phyloP scores from a whole-genome alignment of 2,329 filamentous ascomycete genomes.

The Hymenoscyphus occultus region DNA sequence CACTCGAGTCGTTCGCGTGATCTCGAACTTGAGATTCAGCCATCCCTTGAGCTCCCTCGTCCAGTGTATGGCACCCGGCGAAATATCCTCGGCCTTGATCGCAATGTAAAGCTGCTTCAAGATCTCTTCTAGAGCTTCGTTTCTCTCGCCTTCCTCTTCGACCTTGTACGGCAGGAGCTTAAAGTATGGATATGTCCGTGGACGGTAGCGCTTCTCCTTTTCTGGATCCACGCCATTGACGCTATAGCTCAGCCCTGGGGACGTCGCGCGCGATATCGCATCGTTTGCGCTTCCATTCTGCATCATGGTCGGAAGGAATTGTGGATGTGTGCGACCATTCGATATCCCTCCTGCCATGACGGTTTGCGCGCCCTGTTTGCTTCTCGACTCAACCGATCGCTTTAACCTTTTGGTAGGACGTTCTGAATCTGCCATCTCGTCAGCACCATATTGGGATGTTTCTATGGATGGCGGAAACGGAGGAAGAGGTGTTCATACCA shows the following conservation, averaged over 20 bases:
- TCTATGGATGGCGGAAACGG: not conserved
- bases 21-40: conserved; percentile 96
- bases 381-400: conserved; percentile 13
- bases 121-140: conserved; percentile 79
- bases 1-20: conserved; percentile 77
- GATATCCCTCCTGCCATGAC: conserved; percentile 31
- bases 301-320: conserved; percentile 30
- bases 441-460: conserved; percentile 14
- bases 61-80: conserved; percentile 92
- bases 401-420: conserved; percentile 19
- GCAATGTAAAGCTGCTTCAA: conserved; percentile 91
- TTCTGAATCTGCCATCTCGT: conserved; percentile 16
- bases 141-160: conserved; percentile 75
- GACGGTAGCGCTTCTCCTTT: conserved; percentile 65
- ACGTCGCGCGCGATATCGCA: conserved; percentile 80
- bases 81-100: conserved; percentile 88
- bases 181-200: conserved; percentile 91
- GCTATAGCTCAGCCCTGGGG: conserved; percentile 64
- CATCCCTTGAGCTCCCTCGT: conserved; percentile 93
- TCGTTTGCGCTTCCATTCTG: conserved; percentile 45
- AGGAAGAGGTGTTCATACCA: not conserved
- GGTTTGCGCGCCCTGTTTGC: conserved; percentile 10
- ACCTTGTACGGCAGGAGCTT: conserved; percentile 83
- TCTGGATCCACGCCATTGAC: conserved; percentile 49
- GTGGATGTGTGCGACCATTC: conserved; percentile 33